Evolutionary conservation across 2,329 filamentous ascomycete species (phyloP), one percentile per base, ranked within the genome.

Genomic region (Cordyceps farinosa): DNA sequence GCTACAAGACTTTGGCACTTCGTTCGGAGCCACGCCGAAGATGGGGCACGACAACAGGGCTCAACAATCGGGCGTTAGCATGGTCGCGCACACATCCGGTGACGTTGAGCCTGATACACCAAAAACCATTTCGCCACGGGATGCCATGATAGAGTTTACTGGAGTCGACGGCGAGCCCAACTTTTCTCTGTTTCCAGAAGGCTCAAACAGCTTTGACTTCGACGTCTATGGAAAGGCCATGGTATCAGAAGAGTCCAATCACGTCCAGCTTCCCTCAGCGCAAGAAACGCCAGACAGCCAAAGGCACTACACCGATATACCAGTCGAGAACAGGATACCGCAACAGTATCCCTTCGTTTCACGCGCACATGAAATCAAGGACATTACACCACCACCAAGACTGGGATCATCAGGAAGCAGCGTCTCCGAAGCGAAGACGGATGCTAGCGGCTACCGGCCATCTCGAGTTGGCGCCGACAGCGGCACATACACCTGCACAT

Each of bases 101-200:
- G 66, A 69, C 71, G 68, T 77, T 34, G 75, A 82, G 52, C 78
- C 80, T 1, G 74, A 81, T 6, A 83, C 82, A 0, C 82, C 89
- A n/a, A 91, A 91, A 75, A 97, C 94, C 0, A 97, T 99, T 53
- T 98, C 94, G 1, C 95, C 94, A 30, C 96, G 96, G 77, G 94
- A 98, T 70, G 91, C 93, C 1, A 78, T 96, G 65, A 78, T 97
- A 56, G 93, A 97, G 65, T 97, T 93, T 72, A 85, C 89, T 65
- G 91, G 95, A 45, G 76, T 81, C 0, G 90, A 93, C 3, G 87
- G 89, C 22, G 88, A 89, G 54, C 78, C 84, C 5, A 86, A 86
- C 64, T 86, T 90, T 69, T 87, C 91, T 13, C 78, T 97, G 27
- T 96, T 97, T 72, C 85, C 90, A 3, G 80, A 84, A 1, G 80